Conservation (phyloP, 176 grass and related monocot species). For the Aegilops bicornis region DNA sequence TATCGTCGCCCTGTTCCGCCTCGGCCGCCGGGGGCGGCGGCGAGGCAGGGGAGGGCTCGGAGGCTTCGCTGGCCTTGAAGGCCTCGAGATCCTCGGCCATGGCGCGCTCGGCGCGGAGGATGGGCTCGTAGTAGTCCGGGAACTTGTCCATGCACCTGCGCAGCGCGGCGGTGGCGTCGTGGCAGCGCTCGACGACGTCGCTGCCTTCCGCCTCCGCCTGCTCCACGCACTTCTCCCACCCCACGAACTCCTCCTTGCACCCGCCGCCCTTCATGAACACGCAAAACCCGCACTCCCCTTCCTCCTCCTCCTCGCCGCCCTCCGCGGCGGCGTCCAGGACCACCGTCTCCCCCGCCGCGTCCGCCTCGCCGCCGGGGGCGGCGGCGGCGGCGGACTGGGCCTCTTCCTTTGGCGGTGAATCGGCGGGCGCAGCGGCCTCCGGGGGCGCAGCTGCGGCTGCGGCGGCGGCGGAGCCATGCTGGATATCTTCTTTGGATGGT, state of each 20-base stretch:
- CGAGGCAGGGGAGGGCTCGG: neutral
- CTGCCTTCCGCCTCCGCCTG: constrained; percentile 46
- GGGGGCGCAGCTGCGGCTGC: neutral
- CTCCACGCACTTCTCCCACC: constrained; percentile 95
- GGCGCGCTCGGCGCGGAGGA: constrained; percentile 60
- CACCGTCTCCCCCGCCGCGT: constrained; percentile 14
- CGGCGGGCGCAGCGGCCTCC: neutral
- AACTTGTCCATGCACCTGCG: constrained; percentile 83
- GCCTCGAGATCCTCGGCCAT: constrained; percentile 50
- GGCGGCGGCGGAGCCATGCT: neutral
- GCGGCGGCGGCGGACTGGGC: neutral
- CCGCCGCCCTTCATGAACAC: constrained; percentile 96
- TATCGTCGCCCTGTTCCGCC: neutral
- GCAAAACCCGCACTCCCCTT: constrained; percentile 87
- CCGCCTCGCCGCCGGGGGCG: neutral
- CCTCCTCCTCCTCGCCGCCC: constrained; percentile 44
- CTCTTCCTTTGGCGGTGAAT: constrained; percentile 13
- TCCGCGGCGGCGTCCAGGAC: constrained; percentile 4
- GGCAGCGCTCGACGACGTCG: constrained; percentile 76
- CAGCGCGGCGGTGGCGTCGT: constrained; percentile 48
- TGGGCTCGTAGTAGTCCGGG: constrained; percentile 75
- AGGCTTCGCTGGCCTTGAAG: neutral
- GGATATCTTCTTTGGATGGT: neutral
- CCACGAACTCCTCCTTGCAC: constrained; percentile 79
- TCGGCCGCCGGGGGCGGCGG: neutral